These are phyloP conservation scores for Primulina eburnea DNA, from an alignment of 257 asterid genomes.

Conservation along the genomic window DNA sequence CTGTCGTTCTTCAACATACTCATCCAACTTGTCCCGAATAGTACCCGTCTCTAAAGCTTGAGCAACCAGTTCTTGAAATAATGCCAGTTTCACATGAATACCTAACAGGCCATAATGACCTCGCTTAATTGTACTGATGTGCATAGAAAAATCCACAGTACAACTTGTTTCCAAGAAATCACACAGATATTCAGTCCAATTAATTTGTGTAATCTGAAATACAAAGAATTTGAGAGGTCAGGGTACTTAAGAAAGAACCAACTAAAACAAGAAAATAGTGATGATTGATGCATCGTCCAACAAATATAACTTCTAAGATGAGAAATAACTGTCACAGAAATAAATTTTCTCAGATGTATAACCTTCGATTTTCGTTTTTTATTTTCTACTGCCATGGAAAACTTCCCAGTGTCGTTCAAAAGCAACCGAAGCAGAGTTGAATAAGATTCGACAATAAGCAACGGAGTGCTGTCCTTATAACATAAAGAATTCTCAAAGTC, in stretches of 20 bases:
- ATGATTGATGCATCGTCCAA: conserved; percentile 2
- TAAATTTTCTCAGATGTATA: conserved; percentile 8
- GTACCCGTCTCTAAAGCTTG: conserved; percentile 67
- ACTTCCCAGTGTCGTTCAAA: conserved; percentile 56
- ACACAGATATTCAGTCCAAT: conserved; percentile 73
- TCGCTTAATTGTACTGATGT: conserved; percentile 61
- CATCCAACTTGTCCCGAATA: conserved; percentile 72
- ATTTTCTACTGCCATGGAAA: conserved; percentile 44
- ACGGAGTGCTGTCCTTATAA: conserved; percentile 68
- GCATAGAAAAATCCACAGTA: conserved; percentile 44
- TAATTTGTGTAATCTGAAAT: conserved; percentile 65
- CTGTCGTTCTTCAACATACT: conserved; percentile 69
- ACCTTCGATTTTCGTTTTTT: conserved; percentile 79
- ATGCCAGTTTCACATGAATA: conserved; percentile 58
- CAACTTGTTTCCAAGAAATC: conserved; percentile 69
- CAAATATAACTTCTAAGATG: background rate
- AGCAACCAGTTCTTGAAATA: conserved; percentile 64
- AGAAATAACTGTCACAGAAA: conserved; percentile 10
- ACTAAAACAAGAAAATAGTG: conserved; percentile 16
- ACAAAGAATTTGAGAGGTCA: conserved; percentile 12
- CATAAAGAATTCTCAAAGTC: conserved; percentile 85
- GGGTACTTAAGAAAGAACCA: conserved; percentile 11
- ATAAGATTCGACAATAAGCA: conserved; percentile 71
- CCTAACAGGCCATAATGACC: conserved; percentile 77
- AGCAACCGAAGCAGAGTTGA: conserved; percentile 77